These are phyloP conservation scores for Blastobotrys muscicola DNA, from an alignment of 805 yeast species.

Conservation along the genomic window DNA sequence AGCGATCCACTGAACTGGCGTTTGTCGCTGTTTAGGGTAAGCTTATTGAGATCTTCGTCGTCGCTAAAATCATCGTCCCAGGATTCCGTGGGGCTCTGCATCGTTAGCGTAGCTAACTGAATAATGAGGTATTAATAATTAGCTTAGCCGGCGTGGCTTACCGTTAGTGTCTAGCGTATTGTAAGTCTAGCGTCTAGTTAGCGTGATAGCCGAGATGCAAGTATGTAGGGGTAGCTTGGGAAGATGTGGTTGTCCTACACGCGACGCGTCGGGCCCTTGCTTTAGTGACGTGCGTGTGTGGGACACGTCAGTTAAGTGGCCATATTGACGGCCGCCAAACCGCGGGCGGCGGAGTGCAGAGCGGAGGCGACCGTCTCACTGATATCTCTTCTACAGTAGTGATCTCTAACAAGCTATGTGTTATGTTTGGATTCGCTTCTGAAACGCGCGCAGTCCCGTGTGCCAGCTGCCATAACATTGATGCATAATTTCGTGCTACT, in stretches of 20 bases:
- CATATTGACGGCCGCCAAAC: too few species aligned
- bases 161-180: too few species aligned
- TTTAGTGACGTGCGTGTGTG: too few species aligned
- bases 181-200: background rate
- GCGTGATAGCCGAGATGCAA: background rate
- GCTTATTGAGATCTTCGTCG: conserved; percentile 8
- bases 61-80: conserved; percentile 55
- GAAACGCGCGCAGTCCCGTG: background rate
- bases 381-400: too few species aligned
- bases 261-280: too few species aligned
- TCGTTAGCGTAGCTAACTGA: background rate
- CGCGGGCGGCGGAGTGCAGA: too few species aligned
- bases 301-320: too few species aligned
- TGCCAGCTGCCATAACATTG: background rate
- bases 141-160: background rate
- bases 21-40: too few species aligned
- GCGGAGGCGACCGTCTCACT: too few species aligned
- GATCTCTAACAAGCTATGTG: background rate
- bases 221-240: background rate
- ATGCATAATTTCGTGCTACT: background rate
- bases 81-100: conserved; percentile 23
- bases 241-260: too few species aligned
- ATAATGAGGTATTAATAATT: too few species aligned
- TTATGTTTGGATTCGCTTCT: background rate
- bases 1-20: background rate